These are phyloP conservation scores for Coniochaeta sp. DNA, from an alignment of 2,329 filamentous ascomycete species.

Conservation along the genomic window DNA sequence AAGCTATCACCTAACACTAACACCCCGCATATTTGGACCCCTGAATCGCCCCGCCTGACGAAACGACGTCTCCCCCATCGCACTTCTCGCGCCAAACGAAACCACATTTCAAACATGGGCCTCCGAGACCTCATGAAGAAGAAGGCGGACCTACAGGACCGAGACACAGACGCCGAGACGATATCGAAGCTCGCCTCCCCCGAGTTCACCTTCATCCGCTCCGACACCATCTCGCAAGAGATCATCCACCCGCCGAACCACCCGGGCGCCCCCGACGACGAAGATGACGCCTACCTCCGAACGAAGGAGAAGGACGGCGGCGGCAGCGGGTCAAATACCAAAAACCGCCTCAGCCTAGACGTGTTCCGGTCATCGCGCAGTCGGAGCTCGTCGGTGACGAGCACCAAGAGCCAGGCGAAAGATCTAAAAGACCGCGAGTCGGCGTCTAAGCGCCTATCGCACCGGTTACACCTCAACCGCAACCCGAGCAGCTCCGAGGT, in stretches of 20 bases:
- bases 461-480: constrained; percentile 62
- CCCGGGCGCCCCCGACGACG: constrained; percentile 11
- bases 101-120: constrained; percentile 29
- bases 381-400: constrained; percentile 40
- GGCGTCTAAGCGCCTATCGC: constrained; percentile 48
- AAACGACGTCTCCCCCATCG: not conserved
- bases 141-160: constrained; percentile 36
- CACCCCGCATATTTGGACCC: not conserved
- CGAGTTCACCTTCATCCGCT: constrained; percentile 77
- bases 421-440: constrained; percentile 14
- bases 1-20: not conserved
- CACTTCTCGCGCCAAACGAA: not conserved
- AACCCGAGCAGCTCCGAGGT: constrained; percentile 58
- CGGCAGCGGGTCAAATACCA: constrained; percentile 2
- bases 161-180: constrained; percentile 27
- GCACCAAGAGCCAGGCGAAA: constrained; percentile 27
- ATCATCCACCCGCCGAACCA: constrained; percentile 61
- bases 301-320: constrained; percentile 7
- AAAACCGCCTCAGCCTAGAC: constrained; percentile 22
- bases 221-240: constrained; percentile 76
- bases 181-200: constrained; percentile 37
- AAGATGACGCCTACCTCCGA: constrained; percentile 16
- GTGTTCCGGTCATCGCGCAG: constrained; percentile 31
- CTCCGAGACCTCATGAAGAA: constrained; percentile 48
- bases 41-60: not conserved